Percentiles rank a stretch among this genome's conserved stretches.
These are phyloP conservation scores for Gracilaria vermiculophylla DNA, from an alignment of 23 red algal genomes.

Conservation along the genomic window DNA sequence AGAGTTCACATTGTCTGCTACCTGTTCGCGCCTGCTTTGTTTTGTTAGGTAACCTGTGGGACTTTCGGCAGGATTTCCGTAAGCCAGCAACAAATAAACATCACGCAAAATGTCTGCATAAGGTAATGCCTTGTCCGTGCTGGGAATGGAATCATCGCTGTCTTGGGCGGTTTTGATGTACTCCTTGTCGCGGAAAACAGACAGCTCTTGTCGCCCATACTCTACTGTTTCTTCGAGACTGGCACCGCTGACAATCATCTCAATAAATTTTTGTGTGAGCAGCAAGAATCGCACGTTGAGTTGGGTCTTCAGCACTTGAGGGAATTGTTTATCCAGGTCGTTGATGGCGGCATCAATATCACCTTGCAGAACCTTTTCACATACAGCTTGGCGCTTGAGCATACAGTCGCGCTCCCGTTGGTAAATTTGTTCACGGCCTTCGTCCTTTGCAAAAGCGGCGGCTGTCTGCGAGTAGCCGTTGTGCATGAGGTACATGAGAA, in stretches of 20 bases:
- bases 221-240: slow-evolving; percentile 67
- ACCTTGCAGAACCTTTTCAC: slow-evolving; percentile 45
- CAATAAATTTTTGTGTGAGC: slow-evolving; percentile 61
- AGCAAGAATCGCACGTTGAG: slow-evolving; percentile 54
- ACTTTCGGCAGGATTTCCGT: slow-evolving; percentile 64
- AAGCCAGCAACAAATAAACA: slow-evolving; percentile 74
- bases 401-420: slow-evolving; percentile 45
- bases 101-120: slow-evolving; percentile 65
- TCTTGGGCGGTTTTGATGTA: slow-evolving; percentile 45
- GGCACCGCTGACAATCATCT: slow-evolving; percentile 61
- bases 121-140: not conserved
- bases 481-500: slow-evolving; percentile 89
- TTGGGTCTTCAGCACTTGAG: slow-evolving; percentile 51
- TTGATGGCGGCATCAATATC: slow-evolving; percentile 72
- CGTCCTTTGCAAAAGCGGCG: slow-evolving; percentile 73
- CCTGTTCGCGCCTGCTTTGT: slow-evolving; percentile 59
- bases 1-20: slow-evolving; percentile 75
- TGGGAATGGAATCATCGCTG: not conserved
- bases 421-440: slow-evolving; percentile 47
- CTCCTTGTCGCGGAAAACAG: slow-evolving; percentile 56
- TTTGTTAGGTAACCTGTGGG: slow-evolving; percentile 65
- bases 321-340: slow-evolving; percentile 58
- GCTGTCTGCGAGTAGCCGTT: slow-evolving; percentile 84
- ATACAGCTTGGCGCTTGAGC: slow-evolving; percentile 52
- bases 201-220: slow-evolving; percentile 48